Evolutionary conservation across 2,329 filamentous ascomycete species (phyloP), one percentile per base, ranked within the genome.

Genomic region (Pestalotiopsis sp.): DNA sequence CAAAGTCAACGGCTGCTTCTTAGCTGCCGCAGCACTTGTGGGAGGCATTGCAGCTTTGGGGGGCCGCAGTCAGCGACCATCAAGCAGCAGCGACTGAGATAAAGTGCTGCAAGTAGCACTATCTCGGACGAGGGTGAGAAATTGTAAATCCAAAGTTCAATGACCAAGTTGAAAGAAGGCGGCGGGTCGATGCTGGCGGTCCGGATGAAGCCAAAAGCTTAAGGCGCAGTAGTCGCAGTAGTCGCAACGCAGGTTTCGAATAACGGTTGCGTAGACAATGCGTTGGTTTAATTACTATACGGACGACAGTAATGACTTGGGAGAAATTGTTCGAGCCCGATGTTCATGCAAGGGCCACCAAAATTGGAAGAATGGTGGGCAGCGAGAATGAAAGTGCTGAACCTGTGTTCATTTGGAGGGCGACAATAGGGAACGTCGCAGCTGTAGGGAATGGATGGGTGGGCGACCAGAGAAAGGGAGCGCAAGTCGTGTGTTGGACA

Each of bases 1-100:
- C 74, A 98, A 86, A 7, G 94, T 97, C 75, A 99, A 86, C 71
- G 90, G 89, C 78, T 92, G 90, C 83, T 87, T 92, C 81, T 92
- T 88, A 20, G 80, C 74, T 17, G 14, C 25, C 56, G 79, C 66
- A 72, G 73, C 73, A 31, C n/a, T 66, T 66, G 80, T 73, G 27
- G 80, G 77, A 73, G 83, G 77, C 82, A 85, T 81, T 68, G 68
- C 75, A 63, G 56, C 65, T 60, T 13, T 20, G 11, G 45, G 25
- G 25, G 14, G 59, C 31, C 31, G 59, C 59, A 40, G 36, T 40
- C 27, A 40, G 59, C 59, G 31, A 40, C 59, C 45, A 52, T 20
- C 45, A 52, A 52, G 45, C 45, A 52, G 17, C 45, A 52, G 20
- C n/a, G 3, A 20, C 45, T 9, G 45, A n/a, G 20, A 52, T 20